Base-by-base conservation (phyloP, 2,329 filamentous ascomycete genomes). In the Hansfordia pulvinata region DNA sequence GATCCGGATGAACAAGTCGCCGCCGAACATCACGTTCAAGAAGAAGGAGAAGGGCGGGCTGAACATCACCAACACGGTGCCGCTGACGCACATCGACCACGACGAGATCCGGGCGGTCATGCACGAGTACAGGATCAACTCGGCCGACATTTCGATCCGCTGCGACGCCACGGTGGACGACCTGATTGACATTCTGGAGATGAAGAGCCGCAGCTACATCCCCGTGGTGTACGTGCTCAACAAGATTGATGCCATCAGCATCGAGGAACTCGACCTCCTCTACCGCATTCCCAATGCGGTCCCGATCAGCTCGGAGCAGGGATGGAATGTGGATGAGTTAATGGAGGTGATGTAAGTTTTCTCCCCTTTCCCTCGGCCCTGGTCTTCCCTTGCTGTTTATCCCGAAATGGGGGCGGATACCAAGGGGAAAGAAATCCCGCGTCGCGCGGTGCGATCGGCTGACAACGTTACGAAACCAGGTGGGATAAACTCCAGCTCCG, bases 41-140 rank as follows among this genome's bases (percentile, higher is more conserved):
- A 98, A 98, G 67, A 98, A 98, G 65, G 90, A 98, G 57, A 96
- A 96, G 60, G 90, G 90, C 41, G 90, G 90, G 19, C 74, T 98
- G 47, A 86, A 82, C 47, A 90, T 98, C 47, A 93, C 86, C n/a
- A 90, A 74, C 56, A 98, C 90, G 3, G 78, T 90, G 23, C 84
- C 86, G 5, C 63, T 98, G 40, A 79, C 79, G 14, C 84, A 98
- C 55, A 93, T 98, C 46, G 82, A 90, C 51, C 69, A 85, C 40
- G 90, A 93, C 47, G 90, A 98, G 62, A 93, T 98, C 64, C 92
- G 83, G 60, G 90, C 90, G 28, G 90, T 98, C 41, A 88, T 98
- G 83, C 75, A 69, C 57, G 90, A 98, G 56, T 98, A 98, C 57
- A 81, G 79, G 40, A 96, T 98, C 56, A 81, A 83, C 39, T 94